Evolutionary conservation across 768 basidiomycete genomes (phyloP).

Genomic region (Lactarius deliciosus): DNA sequence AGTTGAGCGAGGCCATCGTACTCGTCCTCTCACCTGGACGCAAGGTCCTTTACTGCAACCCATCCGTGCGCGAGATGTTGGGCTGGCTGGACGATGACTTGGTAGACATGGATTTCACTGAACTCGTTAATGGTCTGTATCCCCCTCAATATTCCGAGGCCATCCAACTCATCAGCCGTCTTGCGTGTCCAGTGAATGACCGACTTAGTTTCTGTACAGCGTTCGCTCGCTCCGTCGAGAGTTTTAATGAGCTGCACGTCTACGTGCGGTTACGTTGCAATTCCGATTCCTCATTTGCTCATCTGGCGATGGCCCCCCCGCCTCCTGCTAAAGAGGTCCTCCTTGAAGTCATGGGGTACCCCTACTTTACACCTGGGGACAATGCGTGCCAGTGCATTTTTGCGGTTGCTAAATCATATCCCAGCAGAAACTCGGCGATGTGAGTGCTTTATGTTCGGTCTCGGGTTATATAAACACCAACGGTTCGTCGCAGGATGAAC

Average conservation of each 20-base stretch:
- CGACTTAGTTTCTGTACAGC: constrained; percentile 43
- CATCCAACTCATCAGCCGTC: constrained; percentile 10
- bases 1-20: constrained; percentile 70
- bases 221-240: constrained; percentile 56
- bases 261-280: constrained; percentile 62
- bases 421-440: constrained; percentile 70
- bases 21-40: constrained; percentile 64
- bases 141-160: constrained; percentile 22
- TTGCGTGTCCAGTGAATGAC: constrained; percentile 55
- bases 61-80: constrained; percentile 65
- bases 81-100: constrained; percentile 78
- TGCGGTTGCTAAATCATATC: constrained; percentile 73
- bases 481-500: constrained; percentile 51
- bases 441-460: constrained; percentile 36
- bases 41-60: constrained; percentile 68
- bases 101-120: constrained; percentile 61
- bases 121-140: constrained; percentile 53
- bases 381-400: constrained; percentile 64
- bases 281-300: constrained; percentile 35
- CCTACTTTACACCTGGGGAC: constrained; percentile 48
- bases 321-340: constrained; percentile 49
- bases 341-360: constrained; percentile 70
- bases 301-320: constrained; percentile 31
- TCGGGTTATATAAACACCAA: constrained; percentile 8
- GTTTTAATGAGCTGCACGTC: constrained; percentile 50